Percentiles rank a stretch among this genome's conserved stretches.
These are phyloP conservation scores for Babesia gibsoni DNA, from an alignment of 169 alveolate species.

Conservation along the genomic window DNA sequence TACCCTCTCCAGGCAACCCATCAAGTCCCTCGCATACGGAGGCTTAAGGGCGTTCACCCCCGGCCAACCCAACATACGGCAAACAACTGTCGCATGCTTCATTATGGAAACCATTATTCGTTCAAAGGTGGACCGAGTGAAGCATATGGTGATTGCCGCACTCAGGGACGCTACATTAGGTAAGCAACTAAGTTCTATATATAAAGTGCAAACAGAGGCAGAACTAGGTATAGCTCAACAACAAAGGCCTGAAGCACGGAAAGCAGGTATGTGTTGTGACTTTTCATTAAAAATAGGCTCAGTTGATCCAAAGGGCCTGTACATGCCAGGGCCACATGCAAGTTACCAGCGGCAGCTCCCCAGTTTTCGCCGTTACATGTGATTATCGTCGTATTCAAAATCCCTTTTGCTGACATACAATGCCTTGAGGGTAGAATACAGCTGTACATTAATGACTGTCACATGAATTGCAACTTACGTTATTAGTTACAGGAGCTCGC, in stretches of 20 bases:
- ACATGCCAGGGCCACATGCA: constrained; percentile 23
- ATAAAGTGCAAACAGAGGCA: too few species aligned
- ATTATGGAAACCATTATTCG: constrained; percentile 14
- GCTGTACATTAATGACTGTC: constrained; percentile 10
- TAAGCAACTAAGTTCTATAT: too few species aligned
- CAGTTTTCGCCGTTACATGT: constrained; percentile 45
- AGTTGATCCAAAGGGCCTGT: constrained; percentile 12
- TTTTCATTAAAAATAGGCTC: not conserved
- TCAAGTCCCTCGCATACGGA: not conserved
- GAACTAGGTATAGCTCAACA: too few species aligned
- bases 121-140: constrained; percentile 14
- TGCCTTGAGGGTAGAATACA: constrained; percentile 30
- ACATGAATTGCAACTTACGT: not conserved
- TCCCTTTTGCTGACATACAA: not conserved
- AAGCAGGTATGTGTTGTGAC: not conserved
- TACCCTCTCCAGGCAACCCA: constrained; percentile 7
- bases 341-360: constrained; percentile 61
- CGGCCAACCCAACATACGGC: constrained; percentile 2
- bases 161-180: not conserved
- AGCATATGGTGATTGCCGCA: constrained; percentile 7
- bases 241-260: not conserved
- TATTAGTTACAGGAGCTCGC: constrained; percentile 19
- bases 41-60: not conserved
- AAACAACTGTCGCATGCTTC: constrained; percentile 6
- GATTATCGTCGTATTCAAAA: not conserved